A percentile compares a stretch with the other conserved stretches of the same genome.
These are phyloP conservation scores for Papiliotrema flavescens DNA, from an alignment of 1,284 basidiomycete genomes.

Conservation along the genomic window DNA sequence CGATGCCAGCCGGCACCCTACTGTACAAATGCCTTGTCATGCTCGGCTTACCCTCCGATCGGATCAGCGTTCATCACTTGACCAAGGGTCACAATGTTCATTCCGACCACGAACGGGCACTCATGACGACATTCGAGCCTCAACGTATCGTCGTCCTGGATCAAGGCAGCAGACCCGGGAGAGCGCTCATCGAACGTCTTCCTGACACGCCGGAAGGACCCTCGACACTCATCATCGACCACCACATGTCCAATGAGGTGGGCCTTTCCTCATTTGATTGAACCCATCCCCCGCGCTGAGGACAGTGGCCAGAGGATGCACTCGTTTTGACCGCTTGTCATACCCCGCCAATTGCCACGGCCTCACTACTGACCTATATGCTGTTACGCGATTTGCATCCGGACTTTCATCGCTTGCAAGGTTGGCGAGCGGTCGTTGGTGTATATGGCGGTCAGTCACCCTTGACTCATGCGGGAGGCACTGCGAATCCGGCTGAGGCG, in stretches of 20 bases:
- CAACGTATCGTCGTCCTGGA: constrained; percentile 35
- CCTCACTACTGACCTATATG: constrained; percentile 35
- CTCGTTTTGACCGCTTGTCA: constrained; percentile 38
- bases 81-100: constrained; percentile 41
- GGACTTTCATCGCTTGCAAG: constrained; percentile 18
- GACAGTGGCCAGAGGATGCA: constrained; percentile 32
- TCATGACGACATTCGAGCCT: constrained; percentile 16
- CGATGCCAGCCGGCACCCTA: constrained; percentile 28
- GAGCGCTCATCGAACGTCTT: constrained; percentile 10
- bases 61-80: constrained; percentile 35
- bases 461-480: too few species aligned
- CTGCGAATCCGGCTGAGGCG: too few species aligned
- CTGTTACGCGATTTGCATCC: constrained; percentile 32
- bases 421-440: constrained; percentile 41
- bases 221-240: constrained; percentile 32
- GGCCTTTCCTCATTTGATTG: neutral
- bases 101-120: constrained; percentile 21
- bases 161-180: constrained; percentile 41
- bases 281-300: neutral
- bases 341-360: constrained; percentile 36
- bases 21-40: constrained; percentile 26
- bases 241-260: constrained; percentile 39
- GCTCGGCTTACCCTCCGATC: constrained; percentile 21
- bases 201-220: constrained; percentile 5
- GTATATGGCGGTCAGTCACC: constrained; percentile 29